Conservation (phyloP, 257 asterid genomes). For the Primulina huaijiensis region DNA sequence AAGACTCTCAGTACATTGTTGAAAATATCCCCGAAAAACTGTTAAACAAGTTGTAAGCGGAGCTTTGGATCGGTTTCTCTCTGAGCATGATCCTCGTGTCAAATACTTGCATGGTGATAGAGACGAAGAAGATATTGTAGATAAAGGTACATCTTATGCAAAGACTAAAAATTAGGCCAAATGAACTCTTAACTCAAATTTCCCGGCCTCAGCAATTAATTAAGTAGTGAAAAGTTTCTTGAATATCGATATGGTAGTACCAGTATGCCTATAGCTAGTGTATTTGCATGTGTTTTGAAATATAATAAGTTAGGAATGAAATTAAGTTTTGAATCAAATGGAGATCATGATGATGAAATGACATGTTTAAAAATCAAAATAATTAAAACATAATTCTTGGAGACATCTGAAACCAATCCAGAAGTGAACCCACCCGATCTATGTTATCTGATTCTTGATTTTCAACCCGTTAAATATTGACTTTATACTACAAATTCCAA, state of each 20-base stretch:
- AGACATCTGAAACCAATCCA: no score
- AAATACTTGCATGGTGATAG: constrained; percentile 26
- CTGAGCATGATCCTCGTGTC: constrained; percentile 33
- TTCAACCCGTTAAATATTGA: no score
- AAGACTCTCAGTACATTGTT: constrained; percentile 31
- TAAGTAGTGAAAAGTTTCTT: background rate
- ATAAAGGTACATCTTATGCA: constrained; percentile 15
- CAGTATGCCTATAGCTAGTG: no score
- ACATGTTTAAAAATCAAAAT: no score
- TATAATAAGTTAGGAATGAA: no score
- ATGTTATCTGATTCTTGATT: no score
- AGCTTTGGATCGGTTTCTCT: constrained; percentile 33
- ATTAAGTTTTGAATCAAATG: no score
- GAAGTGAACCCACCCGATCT: no score
- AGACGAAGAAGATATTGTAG: constrained; percentile 26
- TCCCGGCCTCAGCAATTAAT: background rate
- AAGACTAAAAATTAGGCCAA: background rate
- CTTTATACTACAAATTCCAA: no score
- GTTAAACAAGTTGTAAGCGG: constrained; percentile 25
- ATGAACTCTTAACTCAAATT: background rate
- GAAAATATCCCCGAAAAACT: constrained; percentile 15
- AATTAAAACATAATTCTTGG: no score
- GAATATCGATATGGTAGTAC: background rate
- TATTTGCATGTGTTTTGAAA: no score
- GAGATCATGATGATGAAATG: no score